Evolutionary conservation across 768 basidiomycete genomes (phyloP).

Genomic region (Boletus reticuloceps): DNA sequence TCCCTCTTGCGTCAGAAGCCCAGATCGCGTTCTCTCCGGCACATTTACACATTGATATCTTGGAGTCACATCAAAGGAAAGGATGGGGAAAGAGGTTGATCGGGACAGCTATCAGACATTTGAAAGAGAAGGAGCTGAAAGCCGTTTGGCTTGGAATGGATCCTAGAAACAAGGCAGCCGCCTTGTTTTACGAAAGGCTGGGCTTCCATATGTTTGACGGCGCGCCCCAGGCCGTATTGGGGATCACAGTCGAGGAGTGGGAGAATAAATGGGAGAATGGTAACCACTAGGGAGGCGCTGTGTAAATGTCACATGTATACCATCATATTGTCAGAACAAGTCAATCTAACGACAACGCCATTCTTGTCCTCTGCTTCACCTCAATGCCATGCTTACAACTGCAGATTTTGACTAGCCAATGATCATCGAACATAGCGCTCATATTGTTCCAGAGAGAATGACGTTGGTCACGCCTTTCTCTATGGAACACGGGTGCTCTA

Average conservation of each 20-base stretch:
- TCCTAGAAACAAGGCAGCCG: constrained; percentile 57
- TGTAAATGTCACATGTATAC: too few species aligned
- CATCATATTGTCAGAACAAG: too few species aligned
- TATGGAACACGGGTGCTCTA: neutral
- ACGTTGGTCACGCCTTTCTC: neutral
- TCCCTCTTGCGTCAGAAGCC: constrained; percentile 45
- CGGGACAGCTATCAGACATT: constrained; percentile 47
- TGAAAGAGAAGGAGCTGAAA: constrained; percentile 44
- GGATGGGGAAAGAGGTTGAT: constrained; percentile 74
- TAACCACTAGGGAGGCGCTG: neutral
- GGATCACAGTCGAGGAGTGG: constrained; percentile 48
- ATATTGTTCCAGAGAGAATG: constrained; percentile 3
- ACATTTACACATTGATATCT: constrained; percentile 73
- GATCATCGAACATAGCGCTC: too few species aligned
- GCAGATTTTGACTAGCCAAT: neutral
- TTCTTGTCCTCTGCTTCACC: neutral
- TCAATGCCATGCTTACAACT: too few species aligned
- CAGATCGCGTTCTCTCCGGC: constrained; percentile 65
- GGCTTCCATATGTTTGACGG: constrained; percentile 61
- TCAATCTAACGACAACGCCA: too few species aligned
- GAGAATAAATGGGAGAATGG: constrained; percentile 11
- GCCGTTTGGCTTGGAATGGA: constrained; percentile 71
- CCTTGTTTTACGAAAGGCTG: constrained; percentile 57
- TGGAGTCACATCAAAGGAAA: constrained; percentile 61
- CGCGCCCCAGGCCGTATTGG: constrained; percentile 48